Conservation (phyloP, 1,284 basidiomycete species). For the Phaffia rhodozyma region DNA sequence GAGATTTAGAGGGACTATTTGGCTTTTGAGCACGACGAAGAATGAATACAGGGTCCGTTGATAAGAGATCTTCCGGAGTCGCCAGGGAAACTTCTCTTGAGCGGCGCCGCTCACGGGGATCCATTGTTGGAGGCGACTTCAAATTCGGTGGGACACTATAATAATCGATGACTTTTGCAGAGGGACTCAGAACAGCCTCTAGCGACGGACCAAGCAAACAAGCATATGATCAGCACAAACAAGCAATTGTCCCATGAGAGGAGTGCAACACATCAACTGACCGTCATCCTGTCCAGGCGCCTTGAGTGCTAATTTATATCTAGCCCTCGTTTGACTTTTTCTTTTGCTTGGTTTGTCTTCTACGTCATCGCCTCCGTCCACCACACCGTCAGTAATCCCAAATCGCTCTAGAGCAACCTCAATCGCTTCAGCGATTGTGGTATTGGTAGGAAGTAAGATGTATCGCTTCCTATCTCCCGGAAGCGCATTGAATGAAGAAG, state of each 20-base stretch:
- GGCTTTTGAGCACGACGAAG: slow-evolving; percentile 58
- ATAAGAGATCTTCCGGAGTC: slow-evolving; percentile 56
- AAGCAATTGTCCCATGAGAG: slow-evolving; percentile 6
- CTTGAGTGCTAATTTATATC: slow-evolving; percentile 61
- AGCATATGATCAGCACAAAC: slow-evolving; percentile 1
- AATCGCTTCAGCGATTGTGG: slow-evolving; percentile 90
- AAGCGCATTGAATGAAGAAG: slow-evolving; percentile 40
- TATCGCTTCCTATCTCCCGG: slow-evolving; percentile 56
- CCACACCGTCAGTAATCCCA: slow-evolving; percentile 86
- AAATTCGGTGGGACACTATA: slow-evolving; percentile 64
- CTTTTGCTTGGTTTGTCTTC: slow-evolving; percentile 79
- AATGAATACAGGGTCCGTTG: slow-evolving; percentile 78
- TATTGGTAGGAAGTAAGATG: slow-evolving; percentile 80
- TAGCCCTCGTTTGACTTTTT: slow-evolving; percentile 60
- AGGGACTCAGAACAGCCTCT: slow-evolving; percentile 66
- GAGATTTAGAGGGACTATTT: slow-evolving; percentile 45
- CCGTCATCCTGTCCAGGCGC: slow-evolving; percentile 46
- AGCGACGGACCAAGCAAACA: slow-evolving; percentile 7
- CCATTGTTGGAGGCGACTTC: slow-evolving; percentile 48
- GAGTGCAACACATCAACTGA: slow-evolving; percentile 32
- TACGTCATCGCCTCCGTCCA: slow-evolving; percentile 92
- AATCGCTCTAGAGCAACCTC: slow-evolving; percentile 83
- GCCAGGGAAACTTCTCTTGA: slow-evolving; percentile 71
- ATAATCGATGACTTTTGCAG: slow-evolving; percentile 70
- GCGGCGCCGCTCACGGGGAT: slow-evolving; percentile 60